phyloP scores from a whole-genome alignment of 2,329 filamentous ascomycete species.

The Exophiala bonariae region DNA sequence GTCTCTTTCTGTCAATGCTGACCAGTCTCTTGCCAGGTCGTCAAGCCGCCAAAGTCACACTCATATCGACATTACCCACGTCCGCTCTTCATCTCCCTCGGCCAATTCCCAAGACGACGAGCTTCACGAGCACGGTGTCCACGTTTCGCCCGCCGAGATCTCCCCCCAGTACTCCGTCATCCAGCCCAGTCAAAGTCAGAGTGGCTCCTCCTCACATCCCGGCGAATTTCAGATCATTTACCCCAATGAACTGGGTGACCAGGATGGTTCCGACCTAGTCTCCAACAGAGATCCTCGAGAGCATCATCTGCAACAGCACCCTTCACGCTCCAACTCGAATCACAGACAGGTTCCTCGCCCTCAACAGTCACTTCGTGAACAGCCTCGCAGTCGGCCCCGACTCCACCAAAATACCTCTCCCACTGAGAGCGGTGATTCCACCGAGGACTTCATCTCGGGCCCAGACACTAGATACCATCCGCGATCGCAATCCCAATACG shows the following conservation, averaged over 20 bases:
- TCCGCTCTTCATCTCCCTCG: conserved; percentile 40
- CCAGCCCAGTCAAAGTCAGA: conserved; percentile 24
- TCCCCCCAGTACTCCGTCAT: conserved; percentile 26
- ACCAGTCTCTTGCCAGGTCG: conserved; percentile 12
- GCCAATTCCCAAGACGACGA: conserved; percentile 43
- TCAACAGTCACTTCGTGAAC: conserved; percentile 47
- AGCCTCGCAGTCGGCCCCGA: conserved; percentile 28
- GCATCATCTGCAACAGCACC: conserved; percentile 14
- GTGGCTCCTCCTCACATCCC: conserved; percentile 27
- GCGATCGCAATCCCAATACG: conserved; percentile 28
- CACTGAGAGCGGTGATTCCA: conserved; percentile 64
- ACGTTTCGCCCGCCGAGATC: conserved; percentile 38
- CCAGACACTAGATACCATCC: conserved; percentile 16
- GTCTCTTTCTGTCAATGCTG: conserved; percentile 15
- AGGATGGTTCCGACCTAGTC: conserved; percentile 47
- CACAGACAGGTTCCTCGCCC: conserved; percentile 40
- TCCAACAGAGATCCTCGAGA: conserved; percentile 23
- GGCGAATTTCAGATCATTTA: conserved; percentile 33
- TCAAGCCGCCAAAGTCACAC: conserved; percentile 43
- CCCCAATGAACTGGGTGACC: conserved; percentile 41
- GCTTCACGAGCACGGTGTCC: conserved; percentile 41
- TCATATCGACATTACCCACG: conserved; percentile 40
- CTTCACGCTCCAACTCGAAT: conserved; percentile 33
- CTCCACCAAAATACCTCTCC: conserved; percentile 21
- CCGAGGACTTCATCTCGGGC: conserved; percentile 57